These are phyloP conservation scores for Exophiala calicioides DNA, from an alignment of 2,329 filamentous ascomycete species.

Conservation along the genomic window DNA sequence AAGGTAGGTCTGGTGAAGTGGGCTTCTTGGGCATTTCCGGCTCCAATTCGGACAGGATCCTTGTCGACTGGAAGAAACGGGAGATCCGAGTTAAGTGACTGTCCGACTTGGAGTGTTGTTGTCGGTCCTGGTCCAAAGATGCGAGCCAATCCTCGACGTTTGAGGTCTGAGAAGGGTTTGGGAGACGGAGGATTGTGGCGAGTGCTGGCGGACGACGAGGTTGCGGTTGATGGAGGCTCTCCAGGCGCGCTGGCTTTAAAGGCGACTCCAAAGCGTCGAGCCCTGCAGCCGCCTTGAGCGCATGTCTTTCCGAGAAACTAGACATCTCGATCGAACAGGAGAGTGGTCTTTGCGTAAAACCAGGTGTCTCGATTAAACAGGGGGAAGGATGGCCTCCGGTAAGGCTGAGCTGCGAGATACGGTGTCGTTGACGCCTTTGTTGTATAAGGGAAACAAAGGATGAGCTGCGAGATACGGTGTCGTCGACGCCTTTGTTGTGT, in stretches of 20 bases:
- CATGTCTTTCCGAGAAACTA: conserved; percentile 2
- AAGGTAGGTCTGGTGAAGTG: conserved; percentile 2
- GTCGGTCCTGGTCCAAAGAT: conserved; percentile 1
- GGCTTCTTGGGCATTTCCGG: background rate
- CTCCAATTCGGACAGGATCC: background rate
- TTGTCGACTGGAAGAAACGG: conserved; percentile 1
- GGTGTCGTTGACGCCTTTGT: conserved; percentile 2
- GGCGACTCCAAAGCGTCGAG: conserved; percentile 1
- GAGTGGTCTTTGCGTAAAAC: conserved; percentile 1
- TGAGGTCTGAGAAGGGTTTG: background rate
- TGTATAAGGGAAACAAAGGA: conserved; percentile 1
- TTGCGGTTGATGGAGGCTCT: conserved; percentile 6
- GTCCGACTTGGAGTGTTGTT: conserved; percentile 1
- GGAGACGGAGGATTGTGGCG: background rate
- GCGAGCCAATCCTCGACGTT: background rate
- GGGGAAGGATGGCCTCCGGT: conserved; percentile 1
- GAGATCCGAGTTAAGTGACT: conserved; percentile 1
- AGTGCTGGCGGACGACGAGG: conserved; percentile 1
- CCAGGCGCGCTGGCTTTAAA: conserved; percentile 1
- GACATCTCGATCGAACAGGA: conserved; percentile 1
- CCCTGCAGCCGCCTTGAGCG: conserved; percentile 2
- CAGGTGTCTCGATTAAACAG: background rate
- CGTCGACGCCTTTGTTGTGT: conserved; percentile 1
- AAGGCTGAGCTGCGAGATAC: conserved; percentile 2
- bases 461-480: too few relatives aligned